Percentiles rank a stretch among this genome's conserved stretches.
These are phyloP conservation scores for Taphrina deformans DNA, from an alignment of 1,139 yeast genomes.

Conservation along the genomic window DNA sequence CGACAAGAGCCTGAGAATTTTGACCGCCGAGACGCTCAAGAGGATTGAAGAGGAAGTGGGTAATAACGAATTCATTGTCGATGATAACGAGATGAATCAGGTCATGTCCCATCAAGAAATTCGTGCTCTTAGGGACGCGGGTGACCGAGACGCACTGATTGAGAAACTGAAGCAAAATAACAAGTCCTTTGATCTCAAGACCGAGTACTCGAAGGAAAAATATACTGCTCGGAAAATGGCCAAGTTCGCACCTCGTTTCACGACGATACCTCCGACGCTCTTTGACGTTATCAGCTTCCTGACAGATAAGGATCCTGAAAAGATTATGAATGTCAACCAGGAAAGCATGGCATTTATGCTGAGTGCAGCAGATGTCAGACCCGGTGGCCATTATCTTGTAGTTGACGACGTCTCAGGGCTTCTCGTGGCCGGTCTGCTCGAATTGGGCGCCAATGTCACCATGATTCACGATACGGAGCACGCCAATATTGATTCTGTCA, in stretches of 20 bases:
- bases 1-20: conserved; percentile 48
- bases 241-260: conserved; percentile 81
- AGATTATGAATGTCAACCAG: conserved; percentile 77
- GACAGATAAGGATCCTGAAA: conserved; percentile 67
- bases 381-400: conserved; percentile 85
- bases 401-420: conserved; percentile 92
- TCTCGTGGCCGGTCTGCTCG: conserved; percentile 77
- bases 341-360: conserved; percentile 77
- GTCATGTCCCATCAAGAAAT: conserved; percentile 72
- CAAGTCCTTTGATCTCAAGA: conserved; percentile 82
- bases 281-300: conserved; percentile 73
- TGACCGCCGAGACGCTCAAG: conserved; percentile 37
- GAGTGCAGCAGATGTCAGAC: conserved; percentile 75
- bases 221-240: conserved; percentile 87
- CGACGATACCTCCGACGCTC: conserved; percentile 75
- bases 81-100: conserved; percentile 72
- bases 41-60: conserved; percentile 52
- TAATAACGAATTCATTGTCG: conserved; percentile 68
- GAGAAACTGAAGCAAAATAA: conserved; percentile 80
- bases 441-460: conserved; percentile 74
- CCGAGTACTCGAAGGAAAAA: conserved; percentile 86
- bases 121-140: conserved; percentile 65
- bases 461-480: conserved; percentile 92
- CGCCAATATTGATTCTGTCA: conserved; percentile 71
- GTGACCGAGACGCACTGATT: conserved; percentile 58